A percentile compares a stretch with the other conserved stretches of the same genome.
Evolutionary conservation across 768 basidiomycete species (phyloP).

Genomic region (Naganishia onofrii): DNA sequence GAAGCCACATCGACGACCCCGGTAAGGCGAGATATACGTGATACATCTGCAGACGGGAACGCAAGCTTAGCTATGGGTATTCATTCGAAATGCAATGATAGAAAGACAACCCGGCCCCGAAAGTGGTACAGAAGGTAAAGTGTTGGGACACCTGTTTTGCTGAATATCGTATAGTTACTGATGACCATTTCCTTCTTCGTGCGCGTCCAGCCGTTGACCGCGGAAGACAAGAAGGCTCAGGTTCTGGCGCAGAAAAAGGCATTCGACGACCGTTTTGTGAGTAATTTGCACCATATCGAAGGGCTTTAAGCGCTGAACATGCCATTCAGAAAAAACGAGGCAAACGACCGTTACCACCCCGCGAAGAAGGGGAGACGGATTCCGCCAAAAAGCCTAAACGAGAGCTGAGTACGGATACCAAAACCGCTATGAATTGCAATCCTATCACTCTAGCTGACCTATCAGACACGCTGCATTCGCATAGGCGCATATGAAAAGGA

Average conservation of each 20-base stretch:
- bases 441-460: not conserved
- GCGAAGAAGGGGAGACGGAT: conserved; percentile 19
- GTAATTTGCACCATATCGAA: not conserved
- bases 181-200: not conserved
- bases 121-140: not conserved
- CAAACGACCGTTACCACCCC: conserved; percentile 29
- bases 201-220: conserved; percentile 1
- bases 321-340: conserved; percentile 29
- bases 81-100: not conserved
- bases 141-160: not conserved
- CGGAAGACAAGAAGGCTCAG: conserved; percentile 28
- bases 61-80: not conserved
- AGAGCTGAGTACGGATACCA: conserved; percentile 26
- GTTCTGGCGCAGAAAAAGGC: conserved; percentile 32
- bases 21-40: not conserved
- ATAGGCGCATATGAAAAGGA: conserved; percentile 31
- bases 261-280: conserved; percentile 34
- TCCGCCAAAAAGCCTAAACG: conserved; percentile 30
- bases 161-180: not conserved
- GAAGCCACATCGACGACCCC: not conserved
- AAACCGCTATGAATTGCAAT: not conserved
- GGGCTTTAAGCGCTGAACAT: not conserved
- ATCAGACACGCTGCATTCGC: not conserved
- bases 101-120: not conserved
- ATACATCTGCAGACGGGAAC: not conserved